Evolutionary conservation across 352 stramenopile genomes (phyloP).

Genomic region (Pseudoperonospora humuli): DNA sequence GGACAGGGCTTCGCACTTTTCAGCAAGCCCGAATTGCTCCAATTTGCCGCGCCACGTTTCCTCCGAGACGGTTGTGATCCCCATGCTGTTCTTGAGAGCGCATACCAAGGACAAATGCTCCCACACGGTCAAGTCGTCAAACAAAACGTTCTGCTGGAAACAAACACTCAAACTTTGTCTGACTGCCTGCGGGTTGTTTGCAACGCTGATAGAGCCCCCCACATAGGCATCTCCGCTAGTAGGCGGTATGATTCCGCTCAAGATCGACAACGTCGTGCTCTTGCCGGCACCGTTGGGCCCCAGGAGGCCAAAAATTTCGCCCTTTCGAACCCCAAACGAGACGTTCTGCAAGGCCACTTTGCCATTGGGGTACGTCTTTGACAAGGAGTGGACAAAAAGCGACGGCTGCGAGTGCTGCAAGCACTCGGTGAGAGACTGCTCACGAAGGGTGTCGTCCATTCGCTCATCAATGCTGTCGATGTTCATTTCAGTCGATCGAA

Average conservation of each 20-base stretch:
- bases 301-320: constrained; percentile 90
- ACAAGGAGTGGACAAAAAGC: constrained; percentile 46
- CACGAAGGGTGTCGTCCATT: constrained; percentile 55
- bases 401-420: constrained; percentile 47
- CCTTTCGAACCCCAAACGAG: constrained; percentile 80
- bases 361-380: constrained; percentile 65
- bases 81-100: constrained; percentile 51
- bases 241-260: constrained; percentile 88
- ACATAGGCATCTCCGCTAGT: constrained; percentile 65
- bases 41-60: constrained; percentile 48
- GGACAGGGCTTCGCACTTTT: constrained; percentile 53
- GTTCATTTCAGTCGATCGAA: constrained; percentile 20
- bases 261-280: constrained; percentile 94
- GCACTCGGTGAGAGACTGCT: constrained; percentile 49
- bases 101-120: constrained; percentile 68
- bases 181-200: constrained; percentile 33
- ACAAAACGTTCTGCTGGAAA: constrained; percentile 82
- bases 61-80: constrained; percentile 37
- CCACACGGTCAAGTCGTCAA: constrained; percentile 62
- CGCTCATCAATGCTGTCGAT: constrained; percentile 16
- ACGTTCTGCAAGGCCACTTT: constrained; percentile 77
- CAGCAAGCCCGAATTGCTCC: constrained; percentile 56
- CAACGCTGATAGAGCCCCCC: constrained; percentile 40
- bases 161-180: constrained; percentile 72
- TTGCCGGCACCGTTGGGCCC: constrained; percentile 93